Conservation (phyloP, 805 yeast genomes). For the Maudiozyma pseudohumilis region DNA sequence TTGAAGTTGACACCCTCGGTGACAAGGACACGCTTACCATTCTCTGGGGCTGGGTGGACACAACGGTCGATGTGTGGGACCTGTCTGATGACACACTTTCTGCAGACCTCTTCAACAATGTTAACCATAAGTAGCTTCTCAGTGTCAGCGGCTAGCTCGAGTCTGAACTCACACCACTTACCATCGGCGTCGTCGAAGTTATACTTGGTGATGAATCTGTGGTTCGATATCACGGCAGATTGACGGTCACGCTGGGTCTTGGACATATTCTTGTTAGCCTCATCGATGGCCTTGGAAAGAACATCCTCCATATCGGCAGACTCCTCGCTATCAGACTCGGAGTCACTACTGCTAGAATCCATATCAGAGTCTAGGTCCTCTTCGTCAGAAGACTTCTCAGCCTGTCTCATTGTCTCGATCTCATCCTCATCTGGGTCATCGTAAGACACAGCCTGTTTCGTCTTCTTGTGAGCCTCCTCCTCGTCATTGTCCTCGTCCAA, state of each 20-base stretch:
- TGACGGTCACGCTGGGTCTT: constrained; percentile 75
- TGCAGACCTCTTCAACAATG: constrained; percentile 85
- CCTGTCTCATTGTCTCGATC: constrained; percentile 77
- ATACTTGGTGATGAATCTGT: constrained; percentile 65
- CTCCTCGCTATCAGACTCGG: constrained; percentile 35
- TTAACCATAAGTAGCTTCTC: constrained; percentile 96
- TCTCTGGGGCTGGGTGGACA: constrained; percentile 65
- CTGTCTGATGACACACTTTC: constrained; percentile 85
- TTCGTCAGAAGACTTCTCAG: constrained; percentile 69
- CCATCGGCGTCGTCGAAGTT: constrained; percentile 85
- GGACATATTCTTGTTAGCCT: constrained; percentile 32
- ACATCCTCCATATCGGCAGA: constrained; percentile 26
- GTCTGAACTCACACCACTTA: constrained; percentile 84
- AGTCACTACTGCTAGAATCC: constrained; percentile 30
- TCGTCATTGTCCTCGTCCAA: constrained; percentile 41
- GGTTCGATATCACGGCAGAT: constrained; percentile 64
- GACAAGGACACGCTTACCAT: constrained; percentile 65
- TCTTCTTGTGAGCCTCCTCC: constrained; percentile 48
- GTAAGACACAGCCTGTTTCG: constrained; percentile 82
- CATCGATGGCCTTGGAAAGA: constrained; percentile 16
- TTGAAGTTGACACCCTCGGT: constrained; percentile 98
- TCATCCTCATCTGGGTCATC: constrained; percentile 96
- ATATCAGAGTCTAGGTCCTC: constrained; percentile 37
- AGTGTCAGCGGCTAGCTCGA: constrained; percentile 74
- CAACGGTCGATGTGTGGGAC: constrained; percentile 88